Percentiles rank a stretch among this genome's conserved stretches.
Evolutionary conservation across 495 filamentous ascomycete species (phyloP).

Genomic region (Penicillium nucicola): DNA sequence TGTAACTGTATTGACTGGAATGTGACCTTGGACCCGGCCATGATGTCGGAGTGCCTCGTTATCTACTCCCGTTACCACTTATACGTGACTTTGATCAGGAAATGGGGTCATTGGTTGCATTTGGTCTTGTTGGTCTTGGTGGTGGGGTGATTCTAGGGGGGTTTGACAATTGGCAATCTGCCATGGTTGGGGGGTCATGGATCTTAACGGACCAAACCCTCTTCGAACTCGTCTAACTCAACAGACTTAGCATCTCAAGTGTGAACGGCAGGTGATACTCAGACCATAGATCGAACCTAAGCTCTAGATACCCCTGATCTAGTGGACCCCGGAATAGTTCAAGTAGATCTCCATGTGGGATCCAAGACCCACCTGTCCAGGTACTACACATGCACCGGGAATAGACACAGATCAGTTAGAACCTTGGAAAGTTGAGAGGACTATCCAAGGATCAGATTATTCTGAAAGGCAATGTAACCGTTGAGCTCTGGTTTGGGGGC

Average conservation of each 20-base stretch:
- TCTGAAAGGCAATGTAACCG: slow-evolving; percentile 4
- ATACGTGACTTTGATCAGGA: neutral
- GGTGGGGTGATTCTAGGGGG: neutral
- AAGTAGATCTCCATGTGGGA: neutral
- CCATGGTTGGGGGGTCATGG: too few species aligned
- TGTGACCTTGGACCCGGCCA: slow-evolving; percentile 5
- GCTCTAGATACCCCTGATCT: neutral
- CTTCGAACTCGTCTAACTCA: too few species aligned
- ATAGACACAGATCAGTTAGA: slow-evolving; percentile 3
- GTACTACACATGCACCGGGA: neutral
- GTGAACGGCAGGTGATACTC: too few species aligned
- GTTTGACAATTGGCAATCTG: too few species aligned
- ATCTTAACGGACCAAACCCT: too few species aligned
- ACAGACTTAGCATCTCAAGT: too few species aligned
- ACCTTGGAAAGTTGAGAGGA: neutral
- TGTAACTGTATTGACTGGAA: slow-evolving; percentile 15
- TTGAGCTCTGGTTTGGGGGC: neutral
- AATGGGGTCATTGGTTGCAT: neutral
- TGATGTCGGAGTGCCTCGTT: neutral
- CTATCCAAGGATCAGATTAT: neutral
- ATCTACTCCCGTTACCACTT: neutral
- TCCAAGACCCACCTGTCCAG: neutral
- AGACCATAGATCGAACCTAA: too few species aligned
- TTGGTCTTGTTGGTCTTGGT: neutral
- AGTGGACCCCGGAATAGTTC: neutral